phyloP scores from a whole-genome alignment of 1,139 yeast genomes.

The Neolecta irregularis region DNA sequence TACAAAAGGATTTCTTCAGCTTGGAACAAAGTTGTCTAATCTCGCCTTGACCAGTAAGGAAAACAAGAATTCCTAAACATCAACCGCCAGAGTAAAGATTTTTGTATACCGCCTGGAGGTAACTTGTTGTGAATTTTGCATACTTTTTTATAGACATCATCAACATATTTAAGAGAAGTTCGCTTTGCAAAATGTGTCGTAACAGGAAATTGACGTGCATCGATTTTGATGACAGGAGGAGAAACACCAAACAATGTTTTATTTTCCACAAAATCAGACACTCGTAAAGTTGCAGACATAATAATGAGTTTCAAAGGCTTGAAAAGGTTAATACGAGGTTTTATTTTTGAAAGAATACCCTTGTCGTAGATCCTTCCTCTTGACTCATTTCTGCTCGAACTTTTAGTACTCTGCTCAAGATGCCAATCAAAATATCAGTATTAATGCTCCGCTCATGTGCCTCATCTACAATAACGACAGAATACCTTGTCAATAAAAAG shows the following conservation, averaged over 20 bases:
- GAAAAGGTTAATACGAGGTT: constrained; percentile 11
- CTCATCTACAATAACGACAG: constrained; percentile 81
- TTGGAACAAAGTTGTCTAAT: constrained; percentile 52
- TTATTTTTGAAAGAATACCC: constrained; percentile 1
- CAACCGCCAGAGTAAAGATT: not conserved
- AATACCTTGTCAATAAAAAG: constrained; percentile 62
- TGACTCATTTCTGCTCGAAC: constrained; percentile 42
- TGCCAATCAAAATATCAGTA: constrained; percentile 89
- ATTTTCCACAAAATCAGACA: constrained; percentile 82
- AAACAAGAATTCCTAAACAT: constrained; percentile 41
- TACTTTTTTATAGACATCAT: constrained; percentile 73
- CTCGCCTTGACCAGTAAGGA: constrained; percentile 89
- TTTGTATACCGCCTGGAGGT: constrained; percentile 65
- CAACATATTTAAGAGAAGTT: constrained; percentile 59
- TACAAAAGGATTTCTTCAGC: constrained; percentile 2
- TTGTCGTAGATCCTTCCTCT: constrained; percentile 27
- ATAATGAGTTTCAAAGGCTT: constrained; percentile 45
- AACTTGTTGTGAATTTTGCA: constrained; percentile 71
- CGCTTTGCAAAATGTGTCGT: constrained; percentile 72
- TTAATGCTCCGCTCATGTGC: constrained; percentile 95
- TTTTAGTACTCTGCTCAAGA: constrained; percentile 73
- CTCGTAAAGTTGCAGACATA: constrained; percentile 94
- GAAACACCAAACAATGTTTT: constrained; percentile 48
- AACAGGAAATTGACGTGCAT: constrained; percentile 90
- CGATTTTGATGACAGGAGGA: constrained; percentile 85